Evolutionary conservation across 257 asterid genomes (phyloP), one percentile per base, ranked within the genome.

Genomic region (Linaria vulgaris): DNA sequence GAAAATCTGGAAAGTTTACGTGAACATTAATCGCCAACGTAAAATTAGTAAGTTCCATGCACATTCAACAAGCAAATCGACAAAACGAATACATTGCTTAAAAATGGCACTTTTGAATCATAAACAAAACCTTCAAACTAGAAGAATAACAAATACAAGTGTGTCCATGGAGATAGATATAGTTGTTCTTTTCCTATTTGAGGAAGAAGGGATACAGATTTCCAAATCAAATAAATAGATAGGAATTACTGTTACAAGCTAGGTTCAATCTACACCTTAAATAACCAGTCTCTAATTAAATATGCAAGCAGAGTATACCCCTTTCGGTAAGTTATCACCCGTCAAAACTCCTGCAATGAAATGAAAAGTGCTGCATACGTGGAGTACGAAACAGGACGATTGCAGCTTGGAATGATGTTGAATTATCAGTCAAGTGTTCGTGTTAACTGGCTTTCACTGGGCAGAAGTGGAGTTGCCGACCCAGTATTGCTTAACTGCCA

Each of bases 401-500:
- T 27, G 34, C 34, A 27, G 34, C 34, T 27, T 27, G 34, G 6
- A 27, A 27, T 27, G 34, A 34, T 34, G 10, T 11, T 11, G n/a
- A 34, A 3, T 3, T 4, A 34, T 34, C 41, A 3, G 1, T 34
- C 9, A 34, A 34, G 10, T 4, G 10, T 34, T 34, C 11, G 41
- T 8, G 10, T 34, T 7, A 7, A 11, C 9, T 21, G 55, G 25
- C 34, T 14, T 50, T 77, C 49, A 74, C 55, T 68, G 75, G 1
- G 73, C 22, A 25, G 81, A 78, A 61, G 90, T 78, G 70, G 82
- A 69, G 77, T 80, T 81, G 12, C 75, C 68, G 8, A 78, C 84
- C 85, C 90, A 83, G 58, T 83, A 83, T 60, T 72, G 80, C 79
- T 83, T 79, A 21, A 81, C 90, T 0, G 83, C 85, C 45, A 83